These are phyloP conservation scores for Yarrowia divulgata DNA, from an alignment of 805 yeast species.

Conservation along the genomic window DNA sequence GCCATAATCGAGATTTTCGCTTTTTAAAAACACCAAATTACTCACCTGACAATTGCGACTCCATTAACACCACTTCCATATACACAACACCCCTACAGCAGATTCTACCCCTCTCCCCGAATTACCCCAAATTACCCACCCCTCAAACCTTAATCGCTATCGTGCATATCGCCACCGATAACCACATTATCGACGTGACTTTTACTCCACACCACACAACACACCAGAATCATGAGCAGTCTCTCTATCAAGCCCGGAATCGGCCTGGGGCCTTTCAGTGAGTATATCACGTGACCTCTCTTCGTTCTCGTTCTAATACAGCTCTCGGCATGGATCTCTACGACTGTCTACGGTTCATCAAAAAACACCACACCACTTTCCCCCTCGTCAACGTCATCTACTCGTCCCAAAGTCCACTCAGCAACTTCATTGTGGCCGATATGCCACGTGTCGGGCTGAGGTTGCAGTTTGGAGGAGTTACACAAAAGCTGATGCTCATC, in stretches of 20 bases:
- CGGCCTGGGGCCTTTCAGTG: slow-evolving; percentile 30
- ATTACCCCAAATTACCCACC: not conserved
- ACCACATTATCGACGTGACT: slow-evolving; percentile 4
- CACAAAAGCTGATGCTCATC: slow-evolving; percentile 29
- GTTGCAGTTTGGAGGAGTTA: slow-evolving; percentile 7
- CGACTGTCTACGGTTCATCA: slow-evolving; percentile 25
- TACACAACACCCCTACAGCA: not conserved
- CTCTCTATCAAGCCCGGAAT: slow-evolving; percentile 26
- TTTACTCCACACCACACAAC: not conserved
- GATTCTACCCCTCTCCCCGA: not conserved
- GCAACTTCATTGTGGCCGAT: slow-evolving; percentile 6
- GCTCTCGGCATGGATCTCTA: slow-evolving; percentile 26
- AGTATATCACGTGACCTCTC: slow-evolving; percentile 1
- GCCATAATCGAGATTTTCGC: not conserved
- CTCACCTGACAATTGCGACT: not conserved
- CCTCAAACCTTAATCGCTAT: slow-evolving; percentile 22
- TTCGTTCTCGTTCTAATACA: not conserved
- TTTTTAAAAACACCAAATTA: not conserved
- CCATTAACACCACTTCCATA: not conserved
- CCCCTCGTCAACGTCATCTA: slow-evolving; percentile 32
- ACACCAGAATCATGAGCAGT: slow-evolving; percentile 3
- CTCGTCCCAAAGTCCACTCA: slow-evolving; percentile 27
- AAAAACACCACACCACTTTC: slow-evolving; percentile 24
- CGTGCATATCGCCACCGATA: slow-evolving; percentile 29
- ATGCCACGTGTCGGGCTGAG: slow-evolving; percentile 18